These are phyloP conservation scores for Xylaria castorea DNA, from an alignment of 495 filamentous ascomycete genomes.

Conservation along the genomic window DNA sequence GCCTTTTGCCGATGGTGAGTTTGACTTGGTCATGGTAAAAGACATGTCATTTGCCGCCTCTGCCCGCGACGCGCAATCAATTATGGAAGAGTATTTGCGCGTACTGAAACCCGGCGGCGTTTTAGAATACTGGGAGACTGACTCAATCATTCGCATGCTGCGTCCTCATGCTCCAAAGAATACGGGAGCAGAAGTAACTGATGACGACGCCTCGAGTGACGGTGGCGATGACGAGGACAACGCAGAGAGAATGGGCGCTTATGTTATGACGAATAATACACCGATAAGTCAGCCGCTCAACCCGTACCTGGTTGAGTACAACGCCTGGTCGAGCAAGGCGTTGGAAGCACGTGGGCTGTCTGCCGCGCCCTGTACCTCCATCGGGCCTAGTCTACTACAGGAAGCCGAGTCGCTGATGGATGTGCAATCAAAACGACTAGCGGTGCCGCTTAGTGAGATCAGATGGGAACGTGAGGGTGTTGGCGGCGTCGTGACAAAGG, in stretches of 20 bases:
- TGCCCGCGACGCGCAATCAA: slow-evolving; percentile 63
- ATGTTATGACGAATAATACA: slow-evolving; percentile 81
- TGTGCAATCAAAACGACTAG: slow-evolving; percentile 76
- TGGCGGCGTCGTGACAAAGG: slow-evolving; percentile 59
- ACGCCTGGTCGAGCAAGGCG: slow-evolving; percentile 78
- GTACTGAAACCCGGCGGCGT: slow-evolving; percentile 79
- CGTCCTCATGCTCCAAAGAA: slow-evolving; percentile 74
- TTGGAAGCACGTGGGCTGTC: slow-evolving; percentile 74
- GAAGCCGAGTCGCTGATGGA: slow-evolving; percentile 75
- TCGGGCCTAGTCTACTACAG: slow-evolving; percentile 79
- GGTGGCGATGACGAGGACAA: slow-evolving; percentile 65
- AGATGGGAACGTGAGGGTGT: slow-evolving; percentile 86
- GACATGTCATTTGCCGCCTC: slow-evolving; percentile 77
- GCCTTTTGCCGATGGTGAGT: slow-evolving; percentile 83
- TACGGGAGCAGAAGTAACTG: slow-evolving; percentile 41
- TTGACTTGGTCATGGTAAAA: slow-evolving; percentile 90
- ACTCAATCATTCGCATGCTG: slow-evolving; percentile 77
- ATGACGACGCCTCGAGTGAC: slow-evolving; percentile 51
- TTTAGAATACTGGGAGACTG: slow-evolving; percentile 87
- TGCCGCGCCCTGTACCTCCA: slow-evolving; percentile 78
- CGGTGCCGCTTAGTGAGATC: slow-evolving; percentile 83
- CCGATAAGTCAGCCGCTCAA: slow-evolving; percentile 81
- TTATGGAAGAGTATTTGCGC: slow-evolving; percentile 79
- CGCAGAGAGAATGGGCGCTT: slow-evolving; percentile 73
- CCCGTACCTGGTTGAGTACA: slow-evolving; percentile 82